A percentile compares a stretch with the other conserved stretches of the same genome.
Conservation (phyloP, 495 filamentous ascomycete genomes). For the Pseudotulostoma volvatum region DNA sequence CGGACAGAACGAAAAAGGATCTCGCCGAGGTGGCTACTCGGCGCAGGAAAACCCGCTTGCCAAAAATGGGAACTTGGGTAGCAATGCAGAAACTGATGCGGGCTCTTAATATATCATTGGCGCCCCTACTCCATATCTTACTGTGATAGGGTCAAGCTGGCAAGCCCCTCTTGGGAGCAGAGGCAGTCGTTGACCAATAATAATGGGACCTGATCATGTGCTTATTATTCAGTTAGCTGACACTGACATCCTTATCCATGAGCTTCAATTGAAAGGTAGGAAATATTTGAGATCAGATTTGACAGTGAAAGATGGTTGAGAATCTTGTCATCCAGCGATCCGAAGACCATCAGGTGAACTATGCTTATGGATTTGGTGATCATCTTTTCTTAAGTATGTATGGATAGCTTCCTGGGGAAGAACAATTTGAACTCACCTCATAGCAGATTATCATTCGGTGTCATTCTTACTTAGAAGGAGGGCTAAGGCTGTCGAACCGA, state of each 20-base stretch:
- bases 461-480: no score
- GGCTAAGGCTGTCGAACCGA: no score
- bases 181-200: no score
- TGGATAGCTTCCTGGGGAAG: no score
- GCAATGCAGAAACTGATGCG: slow-evolving; percentile 18
- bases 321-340: slow-evolving; percentile 30
- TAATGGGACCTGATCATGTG: no score
- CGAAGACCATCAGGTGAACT: slow-evolving; percentile 36
- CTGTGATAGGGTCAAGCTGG: background rate
- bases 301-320: slow-evolving; percentile 33
- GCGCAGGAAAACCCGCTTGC: no score
- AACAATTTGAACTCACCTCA: no score
- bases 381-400: no score
- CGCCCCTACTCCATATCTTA: background rate
- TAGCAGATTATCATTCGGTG: no score
- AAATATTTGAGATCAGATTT: background rate
- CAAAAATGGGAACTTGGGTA: slow-evolving; percentile 22
- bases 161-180: no score
- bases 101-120: no score
- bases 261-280: background rate
- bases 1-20: background rate
- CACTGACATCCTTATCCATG: background rate
- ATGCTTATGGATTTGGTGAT: slow-evolving; percentile 31
- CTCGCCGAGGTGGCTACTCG: no score
- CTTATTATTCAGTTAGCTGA: background rate